Evolutionary conservation across 2,329 filamentous ascomycete species (phyloP).

Genomic region (Sporothrix protearum): DNA sequence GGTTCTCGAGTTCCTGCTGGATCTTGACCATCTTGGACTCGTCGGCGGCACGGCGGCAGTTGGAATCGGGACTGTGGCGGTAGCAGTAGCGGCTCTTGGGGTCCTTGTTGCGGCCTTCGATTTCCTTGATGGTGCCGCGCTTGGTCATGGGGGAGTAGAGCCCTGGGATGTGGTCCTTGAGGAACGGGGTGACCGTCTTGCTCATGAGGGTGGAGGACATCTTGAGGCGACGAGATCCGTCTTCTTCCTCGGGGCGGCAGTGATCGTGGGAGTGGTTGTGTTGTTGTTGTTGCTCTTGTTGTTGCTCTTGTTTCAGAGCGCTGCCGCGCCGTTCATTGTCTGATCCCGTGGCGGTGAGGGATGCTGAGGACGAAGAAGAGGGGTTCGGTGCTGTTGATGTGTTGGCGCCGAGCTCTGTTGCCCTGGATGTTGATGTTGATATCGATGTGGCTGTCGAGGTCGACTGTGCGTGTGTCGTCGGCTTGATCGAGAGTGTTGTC

Average conservation of each 20-base stretch:
- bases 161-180: slow-evolving; percentile 84
- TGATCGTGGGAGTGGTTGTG: slow-evolving; percentile 37
- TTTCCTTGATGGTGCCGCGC: slow-evolving; percentile 44
- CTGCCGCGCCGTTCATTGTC: slow-evolving; percentile 12
- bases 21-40: slow-evolving; percentile 95
- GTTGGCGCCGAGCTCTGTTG: not conserved
- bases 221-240: slow-evolving; percentile 48
- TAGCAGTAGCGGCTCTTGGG: slow-evolving; percentile 93
- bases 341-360: not conserved
- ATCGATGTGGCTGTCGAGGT: not conserved
- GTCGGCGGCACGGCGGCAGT: slow-evolving; percentile 88
- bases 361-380: not conserved
- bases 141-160: slow-evolving; percentile 79
- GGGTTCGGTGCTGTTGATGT: slow-evolving; percentile 2
- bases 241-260: slow-evolving; percentile 48
- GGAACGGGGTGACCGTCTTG: slow-evolving; percentile 80
- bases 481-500: slow-evolving; percentile 22
- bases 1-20: slow-evolving; percentile 78
- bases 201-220: slow-evolving; percentile 65
- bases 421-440: not conserved
- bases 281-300: not conserved
- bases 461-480: not conserved
- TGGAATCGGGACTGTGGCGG: slow-evolving; percentile 86
- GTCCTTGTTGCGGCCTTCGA: slow-evolving; percentile 44
- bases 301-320: slow-evolving; percentile 12